These are phyloP conservation scores for Phoenix roebelenii DNA, from an alignment of 176 grass and related monocot genomes.

Conservation along the genomic window DNA sequence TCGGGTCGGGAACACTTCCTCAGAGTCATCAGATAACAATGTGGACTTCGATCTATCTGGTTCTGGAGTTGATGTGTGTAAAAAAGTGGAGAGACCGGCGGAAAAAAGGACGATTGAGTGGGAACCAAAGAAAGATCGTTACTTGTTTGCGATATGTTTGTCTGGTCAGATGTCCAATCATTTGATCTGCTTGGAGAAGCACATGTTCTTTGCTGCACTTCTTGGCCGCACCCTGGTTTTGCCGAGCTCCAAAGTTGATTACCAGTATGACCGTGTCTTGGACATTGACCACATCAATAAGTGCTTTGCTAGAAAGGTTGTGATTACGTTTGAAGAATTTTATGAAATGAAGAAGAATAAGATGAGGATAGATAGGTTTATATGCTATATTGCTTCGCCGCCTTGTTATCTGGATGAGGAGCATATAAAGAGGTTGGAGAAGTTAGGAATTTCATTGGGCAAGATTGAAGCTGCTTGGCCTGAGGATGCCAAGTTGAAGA, in stretches of 20 bases:
- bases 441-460: conserved; percentile 50
- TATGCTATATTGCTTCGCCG: conserved; percentile 68
- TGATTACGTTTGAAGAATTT: conserved; percentile 77
- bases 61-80: conserved; percentile 34
- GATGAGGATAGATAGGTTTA: conserved; percentile 80
- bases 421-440: conserved; percentile 73
- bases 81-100: conserved; percentile 30
- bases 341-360: conserved; percentile 51
- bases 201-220: conserved; percentile 90
- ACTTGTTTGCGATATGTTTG: conserved; percentile 71
- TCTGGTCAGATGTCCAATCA: conserved; percentile 99
- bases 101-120: conserved; percentile 72
- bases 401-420: conserved; percentile 92
- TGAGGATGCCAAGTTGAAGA: conserved; percentile 79
- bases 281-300: conserved; percentile 82
- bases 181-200: conserved; percentile 95
- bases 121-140: conserved; percentile 74
- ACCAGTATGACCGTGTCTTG: conserved; percentile 60
- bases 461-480: conserved; percentile 81
- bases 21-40: conserved; percentile 17
- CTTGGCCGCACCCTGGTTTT: conserved; percentile 64
- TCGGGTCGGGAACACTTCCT: conserved; percentile 24
- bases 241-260: conserved; percentile 77
- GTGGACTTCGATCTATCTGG: conserved; percentile 37
- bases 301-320: conserved; percentile 63